These are phyloP conservation scores for Epichloe sibirici DNA, from an alignment of 2,329 filamentous ascomycete species.

Conservation along the genomic window DNA sequence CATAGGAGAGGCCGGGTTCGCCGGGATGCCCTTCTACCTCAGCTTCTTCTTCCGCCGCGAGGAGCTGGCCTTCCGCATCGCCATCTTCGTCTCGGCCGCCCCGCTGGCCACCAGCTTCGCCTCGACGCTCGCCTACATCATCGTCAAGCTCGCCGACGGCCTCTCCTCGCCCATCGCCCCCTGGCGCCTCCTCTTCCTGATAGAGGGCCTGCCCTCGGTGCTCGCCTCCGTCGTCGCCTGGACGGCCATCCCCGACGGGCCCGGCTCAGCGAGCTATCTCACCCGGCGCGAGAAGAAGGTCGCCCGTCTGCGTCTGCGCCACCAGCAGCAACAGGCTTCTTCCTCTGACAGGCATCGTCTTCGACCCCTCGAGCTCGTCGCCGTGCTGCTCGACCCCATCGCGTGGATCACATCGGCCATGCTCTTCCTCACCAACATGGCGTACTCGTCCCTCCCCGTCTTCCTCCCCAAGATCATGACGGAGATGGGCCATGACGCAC, in stretches of 20 bases:
- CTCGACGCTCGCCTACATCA: constrained; percentile 66
- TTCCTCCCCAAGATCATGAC: constrained; percentile 73
- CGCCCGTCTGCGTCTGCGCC: constrained; percentile 54
- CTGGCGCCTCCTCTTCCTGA: constrained; percentile 74
- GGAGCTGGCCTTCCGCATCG: constrained; percentile 76
- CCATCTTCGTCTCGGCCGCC: constrained; percentile 79
- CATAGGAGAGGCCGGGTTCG: constrained; percentile 53
- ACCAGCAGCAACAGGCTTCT: constrained; percentile 20
- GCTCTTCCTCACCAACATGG: constrained; percentile 80
- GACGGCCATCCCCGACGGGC: constrained; percentile 64
- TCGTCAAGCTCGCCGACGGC: constrained; percentile 52
- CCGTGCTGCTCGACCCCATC: constrained; percentile 25
- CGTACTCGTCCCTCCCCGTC: constrained; percentile 77
- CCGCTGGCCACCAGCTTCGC: constrained; percentile 68
- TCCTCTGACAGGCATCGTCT: constrained; percentile 23
- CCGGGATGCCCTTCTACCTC: constrained; percentile 50
- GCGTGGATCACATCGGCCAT: constrained; percentile 64
- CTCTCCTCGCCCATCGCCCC: constrained; percentile 56
- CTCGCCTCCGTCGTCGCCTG: constrained; percentile 63
- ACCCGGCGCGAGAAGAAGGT: constrained; percentile 53
- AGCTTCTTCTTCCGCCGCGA: constrained; percentile 52
- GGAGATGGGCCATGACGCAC: constrained; percentile 59
- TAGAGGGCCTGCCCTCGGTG: constrained; percentile 78
- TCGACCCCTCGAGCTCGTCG: constrained; percentile 42
- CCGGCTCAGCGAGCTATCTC: constrained; percentile 52